A percentile compares a stretch with the other conserved stretches of the same genome.
phyloP scores from a whole-genome alignment of 176 grass and related monocot species.

The Bothriochloa decipiens region DNA sequence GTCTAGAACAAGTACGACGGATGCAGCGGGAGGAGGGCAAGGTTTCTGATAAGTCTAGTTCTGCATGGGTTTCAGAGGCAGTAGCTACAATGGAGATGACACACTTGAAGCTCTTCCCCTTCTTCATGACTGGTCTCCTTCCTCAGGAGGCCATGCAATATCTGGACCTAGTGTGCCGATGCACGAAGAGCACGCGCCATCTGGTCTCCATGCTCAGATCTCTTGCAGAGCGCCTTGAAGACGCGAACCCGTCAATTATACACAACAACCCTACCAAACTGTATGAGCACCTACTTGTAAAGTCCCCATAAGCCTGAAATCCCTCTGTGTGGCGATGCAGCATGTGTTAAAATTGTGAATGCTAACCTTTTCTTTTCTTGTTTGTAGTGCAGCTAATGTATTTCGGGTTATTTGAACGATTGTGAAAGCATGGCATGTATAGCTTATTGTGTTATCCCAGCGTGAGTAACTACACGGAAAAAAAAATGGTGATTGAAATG shows the following conservation, averaged over 20 bases:
- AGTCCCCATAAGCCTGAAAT: conserved; percentile 46
- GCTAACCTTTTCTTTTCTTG: conserved; percentile 47
- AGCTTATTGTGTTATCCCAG: conserved; percentile 43
- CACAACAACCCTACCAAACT: conserved; percentile 59
- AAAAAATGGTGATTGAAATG: conserved; percentile 32
- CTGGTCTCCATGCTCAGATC: conserved; percentile 71
- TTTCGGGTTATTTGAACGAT: conserved; percentile 45
- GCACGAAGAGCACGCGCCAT: conserved; percentile 53
- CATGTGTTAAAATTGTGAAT: conserved; percentile 49
- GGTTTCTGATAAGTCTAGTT: conserved; percentile 59
- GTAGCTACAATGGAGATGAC: conserved; percentile 71
- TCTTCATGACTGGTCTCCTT: conserved; percentile 92
- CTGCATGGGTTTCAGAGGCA: conserved; percentile 56
- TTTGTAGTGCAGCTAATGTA: conserved; percentile 57
- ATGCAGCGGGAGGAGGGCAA: conserved; percentile 67
- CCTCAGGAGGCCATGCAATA: conserved; percentile 91
- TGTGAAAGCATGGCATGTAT: conserved; percentile 52
- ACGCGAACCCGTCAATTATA: conserved; percentile 56
- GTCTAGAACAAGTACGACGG: conserved; percentile 61
- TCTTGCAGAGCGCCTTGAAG: conserved; percentile 61
- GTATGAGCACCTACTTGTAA: conserved; percentile 61
- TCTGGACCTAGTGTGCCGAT: conserved; percentile 69
- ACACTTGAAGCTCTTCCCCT: conserved; percentile 85
- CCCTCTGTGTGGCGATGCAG: conserved; percentile 4
- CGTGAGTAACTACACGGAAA: conserved; percentile 29